Evolutionary conservation across 345 rosid species (phyloP), one percentile per base, ranked within the genome.

Genomic region (Excoecaria cochinchinensis): DNA sequence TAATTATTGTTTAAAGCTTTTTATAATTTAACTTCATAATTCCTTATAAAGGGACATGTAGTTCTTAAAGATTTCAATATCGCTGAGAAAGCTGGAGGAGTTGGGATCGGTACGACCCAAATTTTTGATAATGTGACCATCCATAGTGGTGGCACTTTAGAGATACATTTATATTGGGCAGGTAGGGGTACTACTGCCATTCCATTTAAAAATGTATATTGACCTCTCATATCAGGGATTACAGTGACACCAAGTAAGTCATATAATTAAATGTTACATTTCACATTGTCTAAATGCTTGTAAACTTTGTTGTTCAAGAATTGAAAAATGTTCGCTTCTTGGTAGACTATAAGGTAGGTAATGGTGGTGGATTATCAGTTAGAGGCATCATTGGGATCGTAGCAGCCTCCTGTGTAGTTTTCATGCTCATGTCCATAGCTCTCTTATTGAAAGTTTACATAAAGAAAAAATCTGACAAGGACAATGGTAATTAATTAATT

Each of bases 211-310:
- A 92, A 91, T 50, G 89, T 83, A 61, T 89, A 92, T 70, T 98
- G 98, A 40, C 99, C 99, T 76, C 94, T 95, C 66, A 88, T 95
- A 77, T 90, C 94, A 12, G 99, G 90, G 56, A 89, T 89, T 70
- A 77, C 90, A 15, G 80, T 95, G 56, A 89, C 92, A 65, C 92
- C 94, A 10, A 89, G 98, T 95, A 82, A 78, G 97, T 77, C n/a
- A n/a, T n/a, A n/a, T n/a, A n/a, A n/a, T n/a, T n/a, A n/a, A n/a
- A n/a, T n/a, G n/a, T n/a, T n/a, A n/a, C n/a, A n/a, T n/a, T n/a
- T n/a, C n/a, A n/a, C n/a, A n/a, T n/a, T n/a, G n/a, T n/a, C n/a
- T n/a, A n/a, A n/a, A n/a, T n/a, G n/a, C n/a, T n/a, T n/a, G 46
- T 70, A 40, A 53, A 59, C 3, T 13, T 62, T 57, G 21, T 70